phyloP scores from a whole-genome alignment of 2,329 filamentous ascomycete species.

The Pyrenophora teres region DNA sequence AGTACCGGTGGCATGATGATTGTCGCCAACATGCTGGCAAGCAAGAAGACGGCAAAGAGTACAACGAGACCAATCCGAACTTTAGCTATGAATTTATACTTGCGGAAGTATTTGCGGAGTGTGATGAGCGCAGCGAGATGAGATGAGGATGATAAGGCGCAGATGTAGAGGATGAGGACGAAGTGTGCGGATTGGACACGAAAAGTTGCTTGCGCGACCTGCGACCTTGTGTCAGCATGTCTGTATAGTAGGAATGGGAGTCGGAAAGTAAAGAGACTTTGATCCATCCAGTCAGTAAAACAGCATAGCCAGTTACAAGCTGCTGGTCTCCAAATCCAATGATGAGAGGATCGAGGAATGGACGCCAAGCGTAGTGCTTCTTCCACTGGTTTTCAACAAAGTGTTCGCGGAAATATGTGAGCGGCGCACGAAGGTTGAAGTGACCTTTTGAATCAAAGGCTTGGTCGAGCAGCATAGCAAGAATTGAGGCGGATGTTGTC shows the following conservation, averaged over 20 bases:
- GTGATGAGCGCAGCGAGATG: conserved; percentile 42
- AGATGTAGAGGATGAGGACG: conserved; percentile 40
- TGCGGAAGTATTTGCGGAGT: conserved; percentile 37
- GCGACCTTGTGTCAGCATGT: neutral
- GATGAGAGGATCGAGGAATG: conserved; percentile 38
- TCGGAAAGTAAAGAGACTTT: conserved; percentile 20
- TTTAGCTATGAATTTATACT: conserved; percentile 36
- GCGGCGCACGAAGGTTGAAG: conserved; percentile 25
- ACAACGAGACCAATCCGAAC: conserved; percentile 35
- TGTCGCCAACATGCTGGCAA: conserved; percentile 34
- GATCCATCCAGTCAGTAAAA: conserved; percentile 40
- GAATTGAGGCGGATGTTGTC: conserved; percentile 37
- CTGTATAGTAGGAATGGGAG: neutral
- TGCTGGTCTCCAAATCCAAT: conserved; percentile 42
- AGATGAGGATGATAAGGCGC: conserved; percentile 37
- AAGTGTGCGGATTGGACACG: conserved; percentile 37
- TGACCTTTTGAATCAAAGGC: conserved; percentile 33
- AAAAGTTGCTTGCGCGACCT: conserved; percentile 33
- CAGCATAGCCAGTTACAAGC: conserved; percentile 39
- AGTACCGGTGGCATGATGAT: conserved; percentile 24
- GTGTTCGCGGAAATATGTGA: conserved; percentile 30
- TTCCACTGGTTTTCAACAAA: conserved; percentile 37
- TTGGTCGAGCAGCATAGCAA: conserved; percentile 42
- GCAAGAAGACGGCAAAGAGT: conserved; percentile 33
- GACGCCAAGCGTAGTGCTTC: conserved; percentile 37